These are phyloP conservation scores for Trichoderma harzianum DNA, from an alignment of 2,329 filamentous ascomycete genomes.

Conservation along the genomic window DNA sequence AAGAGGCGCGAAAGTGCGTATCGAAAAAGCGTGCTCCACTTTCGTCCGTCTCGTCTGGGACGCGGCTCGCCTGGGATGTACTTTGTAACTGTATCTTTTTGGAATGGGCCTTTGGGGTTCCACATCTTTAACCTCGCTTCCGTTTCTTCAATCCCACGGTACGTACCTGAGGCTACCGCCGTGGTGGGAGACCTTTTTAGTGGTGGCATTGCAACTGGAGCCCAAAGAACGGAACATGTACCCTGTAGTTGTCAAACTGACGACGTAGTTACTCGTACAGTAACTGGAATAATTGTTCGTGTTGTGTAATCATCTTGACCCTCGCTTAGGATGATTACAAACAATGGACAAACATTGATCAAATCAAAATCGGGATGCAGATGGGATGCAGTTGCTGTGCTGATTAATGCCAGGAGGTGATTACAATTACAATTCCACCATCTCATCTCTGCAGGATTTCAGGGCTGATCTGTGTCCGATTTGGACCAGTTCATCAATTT, in stretches of 20 bases:
- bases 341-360: neutral
- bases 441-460: neutral
- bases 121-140: neutral
- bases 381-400: neutral
- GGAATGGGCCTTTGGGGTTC: neutral
- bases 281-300: neutral
- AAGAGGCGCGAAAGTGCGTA: neutral
- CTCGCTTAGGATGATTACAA: neutral
- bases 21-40: neutral
- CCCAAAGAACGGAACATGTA: neutral
- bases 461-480: constrained; percentile 1
- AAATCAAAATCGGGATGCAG: neutral
- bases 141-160: neutral
- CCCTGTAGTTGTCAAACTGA: neutral
- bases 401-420: neutral
- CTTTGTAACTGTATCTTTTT: neutral
- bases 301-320: neutral
- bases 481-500: neutral
- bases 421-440: neutral
- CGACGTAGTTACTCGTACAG: neutral
- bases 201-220: neutral
- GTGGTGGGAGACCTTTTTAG: neutral
- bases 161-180: neutral
- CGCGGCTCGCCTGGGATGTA: neutral
- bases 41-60: neutral